These are phyloP conservation scores for Priceomyces medius DNA, from an alignment of 805 yeast species.

Conservation along the genomic window DNA sequence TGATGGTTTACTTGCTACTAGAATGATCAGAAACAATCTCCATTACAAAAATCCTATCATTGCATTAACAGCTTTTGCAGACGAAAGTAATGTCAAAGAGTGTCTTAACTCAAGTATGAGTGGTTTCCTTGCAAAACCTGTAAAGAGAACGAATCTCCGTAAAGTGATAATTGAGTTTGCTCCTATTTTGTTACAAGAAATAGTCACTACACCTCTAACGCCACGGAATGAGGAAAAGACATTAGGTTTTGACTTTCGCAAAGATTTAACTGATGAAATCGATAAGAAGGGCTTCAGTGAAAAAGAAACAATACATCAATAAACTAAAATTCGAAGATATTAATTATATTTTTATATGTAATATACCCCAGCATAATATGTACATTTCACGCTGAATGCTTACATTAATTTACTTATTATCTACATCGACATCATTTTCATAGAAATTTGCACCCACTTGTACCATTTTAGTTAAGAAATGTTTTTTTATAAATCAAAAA, in stretches of 20 bases:
- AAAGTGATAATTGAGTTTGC: constrained; percentile 53
- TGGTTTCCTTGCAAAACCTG: constrained; percentile 87
- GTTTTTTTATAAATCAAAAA: too few relatives aligned
- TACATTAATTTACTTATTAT: too few relatives aligned
- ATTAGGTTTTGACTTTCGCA: constrained; percentile 16
- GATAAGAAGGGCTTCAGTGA: too few relatives aligned
- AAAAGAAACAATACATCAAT: too few relatives aligned
- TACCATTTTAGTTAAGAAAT: too few relatives aligned
- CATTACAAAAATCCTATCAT: constrained; percentile 73
- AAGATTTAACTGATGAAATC: background rate
- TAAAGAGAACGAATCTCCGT: constrained; percentile 66
- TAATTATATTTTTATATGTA: too few relatives aligned
- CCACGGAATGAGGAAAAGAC: constrained; percentile 26
- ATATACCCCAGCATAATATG: too few relatives aligned
- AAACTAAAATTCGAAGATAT: too few relatives aligned
- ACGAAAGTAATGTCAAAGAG: constrained; percentile 81
- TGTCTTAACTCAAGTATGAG: constrained; percentile 91
- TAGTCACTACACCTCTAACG: constrained; percentile 35
- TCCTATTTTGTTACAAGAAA: constrained; percentile 29
- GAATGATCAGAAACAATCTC: constrained; percentile 61
- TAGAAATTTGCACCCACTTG: too few relatives aligned
- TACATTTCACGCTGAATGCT: too few relatives aligned
- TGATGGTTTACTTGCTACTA: constrained; percentile 87
- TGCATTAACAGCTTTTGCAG: constrained; percentile 95
- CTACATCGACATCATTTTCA: too few relatives aligned